phyloP scores from a whole-genome alignment of 176 grass and related monocot genomes.

The Aechmea fasciata region DNA sequence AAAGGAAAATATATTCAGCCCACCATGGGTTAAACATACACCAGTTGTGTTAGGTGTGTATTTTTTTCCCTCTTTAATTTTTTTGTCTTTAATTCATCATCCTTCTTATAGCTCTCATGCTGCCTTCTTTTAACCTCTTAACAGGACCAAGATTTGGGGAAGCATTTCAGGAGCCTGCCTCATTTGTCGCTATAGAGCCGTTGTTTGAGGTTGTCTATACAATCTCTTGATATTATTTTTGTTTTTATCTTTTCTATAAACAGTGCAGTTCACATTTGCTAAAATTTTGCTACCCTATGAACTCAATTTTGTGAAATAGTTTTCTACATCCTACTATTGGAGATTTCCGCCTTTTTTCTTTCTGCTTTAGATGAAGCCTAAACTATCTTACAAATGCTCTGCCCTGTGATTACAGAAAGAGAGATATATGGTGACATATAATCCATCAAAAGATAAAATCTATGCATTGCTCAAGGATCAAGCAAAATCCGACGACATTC shows the following conservation, averaged over 20 bases:
- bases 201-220: conserved; percentile 66
- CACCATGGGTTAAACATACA: conserved; percentile 80
- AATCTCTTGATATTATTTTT: conserved; percentile 2
- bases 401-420: conserved; percentile 46
- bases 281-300: background rate
- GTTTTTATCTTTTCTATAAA: background rate
- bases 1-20: conserved; percentile 92
- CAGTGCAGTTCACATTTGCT: background rate
- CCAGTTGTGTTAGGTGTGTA: conserved; percentile 63
- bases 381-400: conserved; percentile 5
- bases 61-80: background rate
- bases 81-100: background rate
- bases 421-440: conserved; percentile 95
- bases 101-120: background rate
- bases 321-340: background rate
- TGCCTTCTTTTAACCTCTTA: conserved; percentile 10
- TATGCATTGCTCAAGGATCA: conserved; percentile 99
- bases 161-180: conserved; percentile 92
- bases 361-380: conserved; percentile 11
- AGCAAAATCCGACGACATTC: conserved; percentile 94
- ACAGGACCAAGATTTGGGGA: conserved; percentile 86
- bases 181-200: conserved; percentile 62
- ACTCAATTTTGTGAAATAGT: background rate
- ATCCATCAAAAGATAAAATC: conserved; percentile 93
- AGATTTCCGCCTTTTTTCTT: background rate